Percentiles rank a stretch among this genome's conserved stretches.
Evolutionary conservation across 2,329 filamentous ascomycete species (phyloP).

Genomic region (Berkeleyomyces rouxiae): DNA sequence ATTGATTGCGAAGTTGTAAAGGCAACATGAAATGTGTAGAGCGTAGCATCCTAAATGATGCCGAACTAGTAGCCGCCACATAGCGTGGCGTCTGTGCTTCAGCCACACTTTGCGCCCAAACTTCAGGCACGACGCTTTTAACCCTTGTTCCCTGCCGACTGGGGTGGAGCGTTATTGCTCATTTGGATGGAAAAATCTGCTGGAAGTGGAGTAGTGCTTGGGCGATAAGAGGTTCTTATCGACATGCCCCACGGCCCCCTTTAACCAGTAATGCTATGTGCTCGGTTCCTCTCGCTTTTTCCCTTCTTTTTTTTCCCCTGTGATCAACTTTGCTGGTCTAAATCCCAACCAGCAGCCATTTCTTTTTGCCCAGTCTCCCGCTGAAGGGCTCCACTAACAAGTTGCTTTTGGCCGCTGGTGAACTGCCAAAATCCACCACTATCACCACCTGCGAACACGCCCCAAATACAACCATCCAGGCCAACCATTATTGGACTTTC

Average conservation of each 20-base stretch:
- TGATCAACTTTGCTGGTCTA: conserved; percentile 2
- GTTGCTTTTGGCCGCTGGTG: conserved; percentile 5
- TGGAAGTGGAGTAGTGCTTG: conserved; percentile 10
- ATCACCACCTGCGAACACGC: conserved; percentile 9
- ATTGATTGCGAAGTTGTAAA: background rate
- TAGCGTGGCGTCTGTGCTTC: background rate
- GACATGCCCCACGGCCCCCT: conserved; percentile 1
- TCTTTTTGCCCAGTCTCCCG: background rate
- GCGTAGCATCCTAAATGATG: background rate
- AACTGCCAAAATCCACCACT: conserved; percentile 11
- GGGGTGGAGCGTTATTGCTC: background rate
- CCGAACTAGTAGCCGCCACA: background rate
- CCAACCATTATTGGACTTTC: conserved; percentile 7
- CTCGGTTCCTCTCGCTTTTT: conserved; percentile 2
- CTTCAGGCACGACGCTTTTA: background rate
- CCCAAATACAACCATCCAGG: background rate
- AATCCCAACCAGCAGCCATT: conserved; percentile 9
- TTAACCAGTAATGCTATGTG: background rate
- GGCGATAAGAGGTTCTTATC: conserved; percentile 9
- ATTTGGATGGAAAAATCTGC: conserved; percentile 9
- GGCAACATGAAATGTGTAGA: background rate
- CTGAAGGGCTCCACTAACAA: conserved; percentile 8
- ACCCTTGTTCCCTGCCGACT: background rate
- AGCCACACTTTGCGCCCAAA: background rate
- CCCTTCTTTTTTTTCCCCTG: background rate